A percentile compares a stretch with the other conserved stretches of the same genome.
Conservation (phyloP, 495 filamentous ascomycete species). For the Podospora pseudopauciseta region DNA sequence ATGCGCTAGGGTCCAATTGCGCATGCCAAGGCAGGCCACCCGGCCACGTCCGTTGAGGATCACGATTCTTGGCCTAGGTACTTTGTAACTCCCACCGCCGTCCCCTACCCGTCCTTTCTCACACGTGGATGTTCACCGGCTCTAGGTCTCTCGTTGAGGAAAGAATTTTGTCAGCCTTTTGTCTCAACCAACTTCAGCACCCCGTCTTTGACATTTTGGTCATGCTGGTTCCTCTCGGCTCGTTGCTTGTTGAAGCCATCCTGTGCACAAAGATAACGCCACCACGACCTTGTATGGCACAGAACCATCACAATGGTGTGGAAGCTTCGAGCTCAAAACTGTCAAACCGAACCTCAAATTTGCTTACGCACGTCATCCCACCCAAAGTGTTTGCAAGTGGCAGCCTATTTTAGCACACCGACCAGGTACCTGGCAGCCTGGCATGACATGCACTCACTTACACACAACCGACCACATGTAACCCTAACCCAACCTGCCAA, state of each 20-base stretch:
- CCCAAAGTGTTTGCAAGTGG: neutral
- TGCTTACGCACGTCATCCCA: neutral
- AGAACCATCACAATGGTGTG: no score
- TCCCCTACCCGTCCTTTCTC: neutral
- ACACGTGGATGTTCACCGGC: neutral
- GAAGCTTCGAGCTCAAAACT: neutral
- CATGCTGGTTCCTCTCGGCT: neutral
- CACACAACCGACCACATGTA: neutral
- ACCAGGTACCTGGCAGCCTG: neutral
- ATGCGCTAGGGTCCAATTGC: constrained; percentile 13
- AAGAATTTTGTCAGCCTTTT: no score
- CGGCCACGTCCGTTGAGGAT: neutral
- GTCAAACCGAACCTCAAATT: neutral
- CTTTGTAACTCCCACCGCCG: neutral
- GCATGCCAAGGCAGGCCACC: constrained; percentile 14
- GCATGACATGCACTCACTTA: neutral
- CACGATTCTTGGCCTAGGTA: neutral
- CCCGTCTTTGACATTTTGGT: neutral
- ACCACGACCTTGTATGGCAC: neutral
- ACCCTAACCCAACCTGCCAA: neutral
- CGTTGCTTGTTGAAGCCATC: neutral
- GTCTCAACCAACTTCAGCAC: neutral
- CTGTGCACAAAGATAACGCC: neutral
- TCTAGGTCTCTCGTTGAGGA: no score
- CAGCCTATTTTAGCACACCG: neutral